phyloP scores from a whole-genome alignment of 768 basidiomycete genomes.

The Tephrocybe sp. region DNA sequence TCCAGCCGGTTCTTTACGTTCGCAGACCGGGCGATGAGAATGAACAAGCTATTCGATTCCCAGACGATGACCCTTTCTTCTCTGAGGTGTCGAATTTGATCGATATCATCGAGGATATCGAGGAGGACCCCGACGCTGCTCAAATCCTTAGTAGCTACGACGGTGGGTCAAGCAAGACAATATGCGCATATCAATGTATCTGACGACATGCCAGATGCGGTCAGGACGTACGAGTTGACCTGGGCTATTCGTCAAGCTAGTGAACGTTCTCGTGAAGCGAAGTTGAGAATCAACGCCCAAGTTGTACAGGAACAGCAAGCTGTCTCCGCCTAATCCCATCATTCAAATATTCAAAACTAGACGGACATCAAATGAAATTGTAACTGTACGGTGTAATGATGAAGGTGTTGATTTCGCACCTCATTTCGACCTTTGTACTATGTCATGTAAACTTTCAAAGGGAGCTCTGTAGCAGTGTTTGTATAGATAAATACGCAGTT shows the following conservation, averaged over 20 bases:
- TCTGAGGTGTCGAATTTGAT: constrained; percentile 89
- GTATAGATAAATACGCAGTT: too few species aligned
- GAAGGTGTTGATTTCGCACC: neutral
- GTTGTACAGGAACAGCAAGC: constrained; percentile 20
- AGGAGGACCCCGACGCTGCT: constrained; percentile 77
- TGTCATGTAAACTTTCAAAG: neutral
- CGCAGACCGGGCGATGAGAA: constrained; percentile 80
- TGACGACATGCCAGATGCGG: constrained; percentile 55
- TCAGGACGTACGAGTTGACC: constrained; percentile 85
- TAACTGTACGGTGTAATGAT: neutral
- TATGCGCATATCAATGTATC: neutral
- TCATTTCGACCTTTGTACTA: neutral
- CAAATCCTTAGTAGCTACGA: constrained; percentile 84
- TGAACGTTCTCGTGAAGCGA: constrained; percentile 58
- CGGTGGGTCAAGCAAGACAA: constrained; percentile 41
- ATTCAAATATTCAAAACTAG: neutral
- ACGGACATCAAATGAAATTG: neutral
- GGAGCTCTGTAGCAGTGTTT: too few species aligned
- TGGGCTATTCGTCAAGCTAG: constrained; percentile 89
- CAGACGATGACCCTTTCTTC: constrained; percentile 90
- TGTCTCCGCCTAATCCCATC: neutral
- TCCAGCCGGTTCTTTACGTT: constrained; percentile 83
- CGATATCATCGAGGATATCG: constrained; percentile 86
- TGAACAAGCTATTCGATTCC: constrained; percentile 68
- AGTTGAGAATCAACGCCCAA: constrained; percentile 31